phyloP scores from a whole-genome alignment of 495 filamentous ascomycete genomes.

The Aspergillus avenaceus region DNA sequence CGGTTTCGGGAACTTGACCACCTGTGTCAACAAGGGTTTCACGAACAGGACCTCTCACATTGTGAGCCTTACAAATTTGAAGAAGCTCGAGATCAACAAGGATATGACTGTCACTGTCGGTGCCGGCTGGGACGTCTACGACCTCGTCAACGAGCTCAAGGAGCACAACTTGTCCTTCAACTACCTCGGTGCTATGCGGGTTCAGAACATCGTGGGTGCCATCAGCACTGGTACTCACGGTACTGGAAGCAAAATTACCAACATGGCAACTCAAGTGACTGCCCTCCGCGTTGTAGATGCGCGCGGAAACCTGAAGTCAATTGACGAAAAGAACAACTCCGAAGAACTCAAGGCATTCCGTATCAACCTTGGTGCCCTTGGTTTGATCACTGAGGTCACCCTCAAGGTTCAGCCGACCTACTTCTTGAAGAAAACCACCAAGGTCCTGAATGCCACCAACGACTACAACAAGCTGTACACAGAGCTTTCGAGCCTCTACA shows the following conservation, averaged over 20 bases:
- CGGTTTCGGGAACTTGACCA: conserved; percentile 18
- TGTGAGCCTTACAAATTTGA: conserved; percentile 14
- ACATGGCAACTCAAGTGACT: conserved; percentile 15
- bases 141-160: conserved; percentile 11
- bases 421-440: conserved; percentile 16
- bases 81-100: conserved; percentile 10
- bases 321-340: conserved; percentile 10
- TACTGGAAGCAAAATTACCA: conserved; percentile 4
- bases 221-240: conserved; percentile 19
- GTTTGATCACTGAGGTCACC: conserved; percentile 17
- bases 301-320: conserved; percentile 7
- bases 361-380: conserved; percentile 18
- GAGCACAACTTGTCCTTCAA: conserved; percentile 9
- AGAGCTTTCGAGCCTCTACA: conserved; percentile 10
- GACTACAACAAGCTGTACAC: conserved; percentile 13
- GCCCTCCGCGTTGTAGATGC: conserved; percentile 16
- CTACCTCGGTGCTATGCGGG: conserved; percentile 10
- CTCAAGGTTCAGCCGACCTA: conserved; percentile 13
- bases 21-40: conserved; percentile 9
- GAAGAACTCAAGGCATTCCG: conserved; percentile 20
- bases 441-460: conserved; percentile 11
- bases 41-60: conserved; percentile 13
- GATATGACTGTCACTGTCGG: not conserved
- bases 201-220: conserved; percentile 20
- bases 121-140: conserved; percentile 7